Percentiles rank a stretch among this genome's conserved stretches.
Conservation (phyloP, 108 stramenopile species). For the Pseudonitzschia multistriata region DNA sequence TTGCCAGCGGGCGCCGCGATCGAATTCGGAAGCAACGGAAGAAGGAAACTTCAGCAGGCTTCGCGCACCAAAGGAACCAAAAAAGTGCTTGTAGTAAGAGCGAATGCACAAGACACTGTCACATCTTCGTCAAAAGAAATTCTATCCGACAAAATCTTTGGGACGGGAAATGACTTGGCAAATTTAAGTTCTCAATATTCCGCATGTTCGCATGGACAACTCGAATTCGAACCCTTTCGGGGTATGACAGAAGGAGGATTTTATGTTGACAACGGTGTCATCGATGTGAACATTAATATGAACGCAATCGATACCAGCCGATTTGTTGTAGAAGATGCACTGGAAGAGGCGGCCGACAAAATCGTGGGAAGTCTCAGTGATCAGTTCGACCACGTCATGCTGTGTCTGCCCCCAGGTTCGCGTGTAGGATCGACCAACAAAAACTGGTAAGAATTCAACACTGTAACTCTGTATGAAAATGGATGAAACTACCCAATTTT, state of each 20-base stretch:
- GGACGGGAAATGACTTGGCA: constrained; percentile 23
- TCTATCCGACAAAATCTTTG: constrained; percentile 26
- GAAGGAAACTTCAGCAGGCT: constrained; percentile 1
- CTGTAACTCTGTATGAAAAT: not conserved
- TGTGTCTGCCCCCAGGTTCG: constrained; percentile 51
- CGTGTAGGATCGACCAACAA: constrained; percentile 23
- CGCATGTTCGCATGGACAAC: constrained; percentile 30
- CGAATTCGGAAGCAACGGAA: constrained; percentile 9
- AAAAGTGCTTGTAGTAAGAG: constrained; percentile 22
- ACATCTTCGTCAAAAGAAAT: constrained; percentile 1
- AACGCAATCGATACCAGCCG: not conserved
- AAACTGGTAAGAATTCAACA: constrained; percentile 12
- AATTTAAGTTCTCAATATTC: constrained; percentile 24
- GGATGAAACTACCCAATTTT: not conserved
- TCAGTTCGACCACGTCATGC: constrained; percentile 54
- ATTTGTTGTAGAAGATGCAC: constrained; percentile 9
- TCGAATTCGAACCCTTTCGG: constrained; percentile 20
- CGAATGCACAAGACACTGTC: not conserved
- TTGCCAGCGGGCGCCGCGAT: constrained; percentile 10
- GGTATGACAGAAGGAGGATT: constrained; percentile 47
- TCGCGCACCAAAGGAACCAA: constrained; percentile 9
- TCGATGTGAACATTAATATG: constrained; percentile 8
- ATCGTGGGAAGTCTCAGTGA: constrained; percentile 11
- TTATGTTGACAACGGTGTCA: constrained; percentile 15
- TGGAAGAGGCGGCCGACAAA: not conserved